Evolutionary conservation across 2,329 filamentous ascomycete species (phyloP), one percentile per base, ranked within the genome.

Genomic region (Colletotrichum ledebouriae): DNA sequence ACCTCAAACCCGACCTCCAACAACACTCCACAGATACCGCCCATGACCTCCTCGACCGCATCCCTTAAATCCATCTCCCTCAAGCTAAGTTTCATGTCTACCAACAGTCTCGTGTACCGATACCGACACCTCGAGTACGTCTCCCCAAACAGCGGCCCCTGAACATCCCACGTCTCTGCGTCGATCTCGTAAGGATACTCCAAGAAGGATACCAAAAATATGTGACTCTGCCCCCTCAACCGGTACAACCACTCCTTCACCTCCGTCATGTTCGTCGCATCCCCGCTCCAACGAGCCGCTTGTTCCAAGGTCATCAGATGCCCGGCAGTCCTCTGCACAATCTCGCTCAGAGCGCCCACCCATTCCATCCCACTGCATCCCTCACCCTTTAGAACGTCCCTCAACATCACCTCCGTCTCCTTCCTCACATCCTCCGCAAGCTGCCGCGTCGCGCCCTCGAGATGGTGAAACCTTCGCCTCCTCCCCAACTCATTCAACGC

Each of bases 301-400:
- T 74, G 70, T 37, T 76, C 73, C 34, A 83, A 71, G 44, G 74
- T 73, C 57, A 75, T 74, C 25, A 83, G 63, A 34, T 78, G 76
- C 11, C 63, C 70, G 1, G 78, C 77, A 59, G 80, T 81, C 12
- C 74, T 75, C 60, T 79, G 77, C 46, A 84, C 78, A 47, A 85
- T 81, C 57, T 82, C 80, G 39, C 79, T 77, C 7, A 78, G 74
- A n/a, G 81, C 76, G 4, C 75, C 69, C 2, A 74, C 70, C 84
- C 83, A 85, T 64, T 84, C 81, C n/a, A 82, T 78, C 3, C 80
- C 81, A 15, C 78, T 77, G 70, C 83, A 80, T 29, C 69, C 63
- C 0, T 65, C 69, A 12, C 70, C 72, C 3, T 29, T 37, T 7
- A 67, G 11, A 2, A 69, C 70, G 15, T 69, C 63, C 17, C 69